Base-by-base conservation (phyloP, 306 rosid genomes). In the Parietaria judaica region DNA sequence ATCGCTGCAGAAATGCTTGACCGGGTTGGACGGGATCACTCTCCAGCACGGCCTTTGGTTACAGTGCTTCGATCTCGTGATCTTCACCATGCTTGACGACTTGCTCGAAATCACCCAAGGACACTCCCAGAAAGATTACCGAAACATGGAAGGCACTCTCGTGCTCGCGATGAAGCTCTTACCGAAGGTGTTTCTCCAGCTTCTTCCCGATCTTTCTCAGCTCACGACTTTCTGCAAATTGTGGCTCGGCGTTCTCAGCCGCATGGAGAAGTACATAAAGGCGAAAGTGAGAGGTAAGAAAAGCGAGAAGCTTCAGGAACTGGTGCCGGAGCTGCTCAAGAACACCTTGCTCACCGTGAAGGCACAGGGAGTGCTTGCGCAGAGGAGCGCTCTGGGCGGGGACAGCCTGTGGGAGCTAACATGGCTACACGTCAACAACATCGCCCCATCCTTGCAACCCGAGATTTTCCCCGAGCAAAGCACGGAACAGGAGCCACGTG, bases 111-210 rank as follows among this genome's bases (percentile, higher is more conserved):
- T 94, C 69, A 83, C 99, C 23, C 97, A 79, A 74, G 99, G 99
- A 52, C 85, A 88, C 72, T 79, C 99, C 49, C 99, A 84, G 71
- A 92, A 84, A 80, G 99, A 94, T 68, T 88, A 82, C 65, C 85
- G 97, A 66, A 88, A 88, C 81, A 88, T 94, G 99, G 99, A 94
- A 74, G 97, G 99, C 64, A 84, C 99, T n/a, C 97, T 88, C 70
- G 72, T 81, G 71, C 78, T 76, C 67, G 94, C 90, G 51, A 84
- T 86, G 90, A 88, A 88, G 76, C 90, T 94, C 76, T 76, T 88
- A 84, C 85, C 95, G 58, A 79, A 82, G 72, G 95, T 88, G 65
- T 94, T 86, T 66, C 78, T 94, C 54, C 90, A 82, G 72, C 73
- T 89, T 64, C 88, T 94, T 62, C 79, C 82, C 38, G 94, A 81